phyloP scores from a whole-genome alignment of 768 basidiomycete species.

The Boletus patriciae region DNA sequence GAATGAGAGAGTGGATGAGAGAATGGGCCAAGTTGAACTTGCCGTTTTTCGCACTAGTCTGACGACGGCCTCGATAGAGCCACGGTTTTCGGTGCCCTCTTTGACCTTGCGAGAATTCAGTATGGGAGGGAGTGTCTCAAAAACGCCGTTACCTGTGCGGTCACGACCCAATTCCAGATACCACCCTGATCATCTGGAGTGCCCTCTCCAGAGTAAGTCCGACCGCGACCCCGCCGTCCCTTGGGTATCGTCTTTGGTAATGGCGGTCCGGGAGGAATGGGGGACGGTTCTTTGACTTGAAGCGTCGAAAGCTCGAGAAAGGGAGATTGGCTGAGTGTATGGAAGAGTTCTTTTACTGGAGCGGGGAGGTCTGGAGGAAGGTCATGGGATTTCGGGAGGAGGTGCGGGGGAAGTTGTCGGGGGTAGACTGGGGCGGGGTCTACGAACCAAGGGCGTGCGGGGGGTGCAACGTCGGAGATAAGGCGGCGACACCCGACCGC shows the following conservation, averaged over 20 bases:
- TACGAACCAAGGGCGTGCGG: slow-evolving; percentile 63
- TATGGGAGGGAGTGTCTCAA: no score
- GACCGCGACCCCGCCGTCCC: slow-evolving; percentile 63
- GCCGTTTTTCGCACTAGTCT: slow-evolving; percentile 70
- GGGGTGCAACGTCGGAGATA: slow-evolving; percentile 6
- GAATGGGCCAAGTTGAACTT: slow-evolving; percentile 28
- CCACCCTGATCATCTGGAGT: slow-evolving; percentile 49
- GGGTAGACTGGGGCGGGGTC: slow-evolving; percentile 39
- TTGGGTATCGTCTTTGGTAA: slow-evolving; percentile 57
- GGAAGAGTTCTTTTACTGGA: slow-evolving; percentile 54
- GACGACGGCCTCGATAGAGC: slow-evolving; percentile 73
- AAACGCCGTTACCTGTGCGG: slow-evolving; percentile 57
- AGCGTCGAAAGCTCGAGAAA: slow-evolving; percentile 64
- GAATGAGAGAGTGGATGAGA: slow-evolving; percentile 10
- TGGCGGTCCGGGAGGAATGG: slow-evolving; percentile 56
- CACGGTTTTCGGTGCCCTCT: slow-evolving; percentile 78
- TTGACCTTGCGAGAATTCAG: slow-evolving; percentile 56
- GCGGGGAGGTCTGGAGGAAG: slow-evolving; percentile 53
- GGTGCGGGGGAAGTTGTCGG: slow-evolving; percentile 28
- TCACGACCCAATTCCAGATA: slow-evolving; percentile 76
- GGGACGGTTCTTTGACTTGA: slow-evolving; percentile 51
- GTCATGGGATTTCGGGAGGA: slow-evolving; percentile 27
- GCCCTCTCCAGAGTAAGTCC: slow-evolving; percentile 68
- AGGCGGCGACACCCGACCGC: slow-evolving; percentile 1
- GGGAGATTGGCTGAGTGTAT: slow-evolving; percentile 58